Conservation (phyloP, 179 eudicot species). For the Drosera spatulata region DNA sequence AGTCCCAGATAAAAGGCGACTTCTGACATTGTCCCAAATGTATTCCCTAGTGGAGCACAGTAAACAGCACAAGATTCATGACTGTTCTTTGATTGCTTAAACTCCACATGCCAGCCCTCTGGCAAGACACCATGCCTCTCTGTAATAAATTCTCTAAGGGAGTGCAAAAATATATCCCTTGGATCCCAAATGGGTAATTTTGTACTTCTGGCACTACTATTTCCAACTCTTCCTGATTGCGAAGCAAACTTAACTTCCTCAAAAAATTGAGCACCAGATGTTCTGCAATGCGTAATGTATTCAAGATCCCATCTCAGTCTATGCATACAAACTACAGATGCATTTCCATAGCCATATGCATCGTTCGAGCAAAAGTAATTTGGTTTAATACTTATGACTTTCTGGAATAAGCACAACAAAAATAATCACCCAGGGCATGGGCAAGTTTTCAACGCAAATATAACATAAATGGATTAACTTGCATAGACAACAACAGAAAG, state of each 20-base stretch:
- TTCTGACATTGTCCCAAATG: constrained; percentile 58
- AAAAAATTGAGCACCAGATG: constrained; percentile 17
- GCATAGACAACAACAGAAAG: no score
- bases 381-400: constrained; percentile 17
- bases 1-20: constrained; percentile 65
- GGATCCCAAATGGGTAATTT: constrained; percentile 21
- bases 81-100: constrained; percentile 37
- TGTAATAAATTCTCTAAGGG: constrained; percentile 50
- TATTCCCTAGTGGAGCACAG: constrained; percentile 67
- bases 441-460: constrained; percentile 17
- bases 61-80: constrained; percentile 54
- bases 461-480: neutral
- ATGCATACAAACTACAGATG: constrained; percentile 22
- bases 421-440: constrained; percentile 13
- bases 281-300: constrained; percentile 19
- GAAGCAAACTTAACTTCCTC: constrained; percentile 21
- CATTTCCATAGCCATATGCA: constrained; percentile 24
- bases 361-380: constrained; percentile 17
- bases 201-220: constrained; percentile 21
- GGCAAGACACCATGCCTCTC: constrained; percentile 30
- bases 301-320: constrained; percentile 24
- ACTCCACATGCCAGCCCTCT: constrained; percentile 76
- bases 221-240: constrained; percentile 27
- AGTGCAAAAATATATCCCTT: constrained; percentile 41
- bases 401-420: constrained; percentile 25